Conservation (phyloP, 768 basidiomycete species). For the Dentipellis fragilis region DNA sequence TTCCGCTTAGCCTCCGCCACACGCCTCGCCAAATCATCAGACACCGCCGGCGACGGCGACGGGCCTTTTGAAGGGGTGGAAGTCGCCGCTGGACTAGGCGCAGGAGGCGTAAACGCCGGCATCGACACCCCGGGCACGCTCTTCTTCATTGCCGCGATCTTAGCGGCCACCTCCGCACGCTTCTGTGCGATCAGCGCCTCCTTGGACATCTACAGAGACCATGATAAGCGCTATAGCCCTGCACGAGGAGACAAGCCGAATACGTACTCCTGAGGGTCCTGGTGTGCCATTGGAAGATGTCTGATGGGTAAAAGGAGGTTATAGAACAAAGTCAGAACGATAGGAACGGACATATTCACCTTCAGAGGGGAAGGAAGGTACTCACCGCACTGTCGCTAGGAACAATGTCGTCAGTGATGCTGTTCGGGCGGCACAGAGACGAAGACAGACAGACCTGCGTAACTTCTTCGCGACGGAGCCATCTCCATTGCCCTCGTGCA, state of each 20-base stretch:
- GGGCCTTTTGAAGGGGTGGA: slow-evolving; percentile 15
- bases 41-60: slow-evolving; percentile 18
- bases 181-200: slow-evolving; percentile 75
- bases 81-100: slow-evolving; percentile 17
- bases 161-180: slow-evolving; percentile 77
- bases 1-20: slow-evolving; percentile 82
- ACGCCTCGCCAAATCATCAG: slow-evolving; percentile 57
- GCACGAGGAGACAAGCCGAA: slow-evolving; percentile 1
- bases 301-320: slow-evolving; percentile 48
- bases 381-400: slow-evolving; percentile 61
- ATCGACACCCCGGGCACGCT: slow-evolving; percentile 8
- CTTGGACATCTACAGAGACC: slow-evolving; percentile 29
- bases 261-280: background rate
- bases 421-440: background rate
- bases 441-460: slow-evolving; percentile 47
- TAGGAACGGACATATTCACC: slow-evolving; percentile 60
- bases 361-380: slow-evolving; percentile 36
- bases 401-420: slow-evolving; percentile 16
- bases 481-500: slow-evolving; percentile 6
- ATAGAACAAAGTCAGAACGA: slow-evolving; percentile 57
- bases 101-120: slow-evolving; percentile 15
- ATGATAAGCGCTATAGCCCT: background rate
- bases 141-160: slow-evolving; percentile 48
- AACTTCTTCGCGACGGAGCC: slow-evolving; percentile 9
- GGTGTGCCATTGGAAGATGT: slow-evolving; percentile 37